These are phyloP conservation scores for Fusarium tanahbumbuense DNA, from an alignment of 2,329 filamentous ascomycete genomes.

Conservation along the genomic window DNA sequence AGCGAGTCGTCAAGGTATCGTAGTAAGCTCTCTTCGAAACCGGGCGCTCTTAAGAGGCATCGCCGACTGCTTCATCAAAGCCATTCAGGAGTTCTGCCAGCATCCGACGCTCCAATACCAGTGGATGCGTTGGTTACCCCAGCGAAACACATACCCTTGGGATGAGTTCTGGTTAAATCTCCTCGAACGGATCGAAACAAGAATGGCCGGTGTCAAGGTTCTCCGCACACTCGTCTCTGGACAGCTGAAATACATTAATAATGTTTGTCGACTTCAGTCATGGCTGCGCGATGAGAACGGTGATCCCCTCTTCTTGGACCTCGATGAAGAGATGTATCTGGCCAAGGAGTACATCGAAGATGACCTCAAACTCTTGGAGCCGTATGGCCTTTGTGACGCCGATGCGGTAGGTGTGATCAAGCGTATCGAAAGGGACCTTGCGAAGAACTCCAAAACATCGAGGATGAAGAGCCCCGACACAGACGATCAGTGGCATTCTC, in stretches of 20 bases:
- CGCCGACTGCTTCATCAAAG: slow-evolving; percentile 54
- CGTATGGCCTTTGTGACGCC: slow-evolving; percentile 19
- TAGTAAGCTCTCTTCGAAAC: slow-evolving; percentile 55
- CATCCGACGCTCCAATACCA: slow-evolving; percentile 53
- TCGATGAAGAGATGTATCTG: slow-evolving; percentile 28
- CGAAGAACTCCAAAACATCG: neutral
- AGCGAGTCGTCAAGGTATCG: slow-evolving; percentile 58
- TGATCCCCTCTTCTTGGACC: slow-evolving; percentile 33
- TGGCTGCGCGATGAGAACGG: slow-evolving; percentile 27
- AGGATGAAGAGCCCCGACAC: slow-evolving; percentile 25
- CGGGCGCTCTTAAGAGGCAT: slow-evolving; percentile 50
- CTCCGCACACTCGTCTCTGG: slow-evolving; percentile 20
- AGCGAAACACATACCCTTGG: slow-evolving; percentile 35
- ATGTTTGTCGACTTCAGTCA: slow-evolving; percentile 12
- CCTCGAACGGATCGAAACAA: slow-evolving; percentile 39
- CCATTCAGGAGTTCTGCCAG: slow-evolving; percentile 54
- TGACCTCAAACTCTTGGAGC: slow-evolving; percentile 6
- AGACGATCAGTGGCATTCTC: slow-evolving; percentile 29
- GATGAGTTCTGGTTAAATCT: slow-evolving; percentile 47
- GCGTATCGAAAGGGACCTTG: slow-evolving; percentile 25
- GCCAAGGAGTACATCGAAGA: slow-evolving; percentile 25
- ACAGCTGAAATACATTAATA: slow-evolving; percentile 10
- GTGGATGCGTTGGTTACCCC: slow-evolving; percentile 61
- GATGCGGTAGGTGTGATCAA: neutral
- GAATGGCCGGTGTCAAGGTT: slow-evolving; percentile 17